Evolutionary conservation across 2,329 filamentous ascomycete species (phyloP), one percentile per base, ranked within the genome.

Genomic region (Ophiosphaerella korrae): DNA sequence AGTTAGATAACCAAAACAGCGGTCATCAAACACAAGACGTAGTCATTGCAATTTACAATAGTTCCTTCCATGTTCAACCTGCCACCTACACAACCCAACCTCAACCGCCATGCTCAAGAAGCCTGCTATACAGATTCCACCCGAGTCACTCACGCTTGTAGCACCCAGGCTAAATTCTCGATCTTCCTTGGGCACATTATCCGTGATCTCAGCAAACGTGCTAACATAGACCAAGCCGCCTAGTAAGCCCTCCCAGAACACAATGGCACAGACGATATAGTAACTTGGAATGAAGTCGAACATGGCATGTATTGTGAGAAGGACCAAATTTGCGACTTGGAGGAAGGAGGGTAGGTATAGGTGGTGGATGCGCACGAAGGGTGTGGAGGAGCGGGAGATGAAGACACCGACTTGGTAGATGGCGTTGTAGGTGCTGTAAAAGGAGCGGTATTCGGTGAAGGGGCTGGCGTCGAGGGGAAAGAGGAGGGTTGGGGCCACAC

Each of bases 381-480:
- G 91, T 1, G 90, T 92, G 0, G 91, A 96, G 0, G 92, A 95
- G 13, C 94, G 88, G 0, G 93, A 96, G 62, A 97, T 84, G 76
- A 97, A 97, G 57, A 97, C 94, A 48, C 94, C 94, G 2, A 92
- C 79, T 77, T 99, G 93, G 74, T 99, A 97, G 54, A 97, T 87
- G 50, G 95, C 92, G 57, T 89, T 89, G 74, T 99, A 99, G 55
- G 93, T 90, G 0, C 93, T 92, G 67, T 99, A 99, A 72, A 97
- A 97, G 29, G 87, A 88, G 35, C 93, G 87, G 70, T 87, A 94
- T 60, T 90, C 84, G 29, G 78, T 76, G 71, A 97, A 97, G 0
- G 94, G 94, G 1, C 89, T 88, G 9, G 82, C 75, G 1, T 80
- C 69, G 1, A 97, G 79, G 0, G 92, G 91, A 69, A 96, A 99